These are phyloP conservation scores for Lenwebbia sp. DNA, from an alignment of 345 rosid genomes.

Conservation along the genomic window DNA sequence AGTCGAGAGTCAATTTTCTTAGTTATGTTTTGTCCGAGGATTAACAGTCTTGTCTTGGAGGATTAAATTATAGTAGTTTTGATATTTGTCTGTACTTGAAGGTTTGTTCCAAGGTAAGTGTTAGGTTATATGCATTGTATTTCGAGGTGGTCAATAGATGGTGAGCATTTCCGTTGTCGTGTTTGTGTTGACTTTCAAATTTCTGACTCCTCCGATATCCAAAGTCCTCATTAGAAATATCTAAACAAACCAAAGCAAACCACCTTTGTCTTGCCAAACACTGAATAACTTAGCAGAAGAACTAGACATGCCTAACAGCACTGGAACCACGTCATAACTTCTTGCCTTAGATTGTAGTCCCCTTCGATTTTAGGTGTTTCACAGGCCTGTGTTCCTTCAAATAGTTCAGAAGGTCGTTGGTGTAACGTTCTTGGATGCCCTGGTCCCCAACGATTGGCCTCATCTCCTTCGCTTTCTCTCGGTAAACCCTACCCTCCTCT, in stretches of 20 bases:
- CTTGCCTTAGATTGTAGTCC: neutral
- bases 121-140: neutral
- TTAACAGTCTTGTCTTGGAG: neutral
- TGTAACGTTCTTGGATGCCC: neutral
- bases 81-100: neutral
- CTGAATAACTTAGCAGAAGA: neutral
- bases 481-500: conserved; percentile 17
- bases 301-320: neutral
- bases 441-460: neutral
- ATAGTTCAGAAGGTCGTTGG: neutral
- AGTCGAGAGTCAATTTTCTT: neutral
- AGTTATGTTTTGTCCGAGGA: neutral
- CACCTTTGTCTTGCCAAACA: neutral
- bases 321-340: neutral
- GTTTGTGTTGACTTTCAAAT: neutral
- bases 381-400: neutral
- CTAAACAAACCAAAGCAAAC: neutral
- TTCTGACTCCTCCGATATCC: neutral
- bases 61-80: neutral
- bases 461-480: conserved; percentile 27
- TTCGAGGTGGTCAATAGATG: neutral
- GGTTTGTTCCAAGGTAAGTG: no score
- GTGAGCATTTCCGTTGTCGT: neutral
- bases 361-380: neutral
- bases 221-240: neutral